Percentiles rank a stretch among this genome's conserved stretches.
Evolutionary conservation across 805 yeast species (phyloP).

Genomic region (Spathaspora sp.): DNA sequence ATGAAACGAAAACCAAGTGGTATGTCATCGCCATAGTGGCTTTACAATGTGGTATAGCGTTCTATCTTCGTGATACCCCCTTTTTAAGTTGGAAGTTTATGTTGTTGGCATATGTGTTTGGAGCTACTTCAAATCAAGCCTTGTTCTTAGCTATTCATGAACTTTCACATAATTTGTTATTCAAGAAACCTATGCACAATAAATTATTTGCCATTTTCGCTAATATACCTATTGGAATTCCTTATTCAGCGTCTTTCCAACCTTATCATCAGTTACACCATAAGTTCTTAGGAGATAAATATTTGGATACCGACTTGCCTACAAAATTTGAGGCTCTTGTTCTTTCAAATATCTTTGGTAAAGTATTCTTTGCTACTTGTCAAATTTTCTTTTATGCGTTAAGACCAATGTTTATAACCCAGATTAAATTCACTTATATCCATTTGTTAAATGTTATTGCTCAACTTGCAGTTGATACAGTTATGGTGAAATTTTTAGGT

Average conservation of each 20-base stretch:
- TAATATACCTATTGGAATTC: slow-evolving; percentile 85
- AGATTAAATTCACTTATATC: slow-evolving; percentile 66
- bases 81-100: slow-evolving; percentile 54
- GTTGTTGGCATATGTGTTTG: slow-evolving; percentile 67
- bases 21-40: slow-evolving; percentile 61
- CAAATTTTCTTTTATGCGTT: slow-evolving; percentile 87
- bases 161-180: slow-evolving; percentile 77
- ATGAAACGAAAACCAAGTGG: slow-evolving; percentile 83
- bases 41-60: slow-evolving; percentile 67
- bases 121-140: slow-evolving; percentile 85
- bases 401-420: slow-evolving; percentile 83
- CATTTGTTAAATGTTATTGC: slow-evolving; percentile 65
- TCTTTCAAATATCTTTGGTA: slow-evolving; percentile 75
- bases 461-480: slow-evolving; percentile 57
- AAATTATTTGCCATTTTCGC: slow-evolving; percentile 72
- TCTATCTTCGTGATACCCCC: slow-evolving; percentile 51
- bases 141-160: slow-evolving; percentile 87
- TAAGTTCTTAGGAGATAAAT: slow-evolving; percentile 82
- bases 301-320: slow-evolving; percentile 84
- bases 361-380: slow-evolving; percentile 85
- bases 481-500: slow-evolving; percentile 62
- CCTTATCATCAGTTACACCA: slow-evolving; percentile 93
- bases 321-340: slow-evolving; percentile 72
- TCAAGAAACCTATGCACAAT: slow-evolving; percentile 74
- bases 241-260: slow-evolving; percentile 82